These are phyloP conservation scores for Scheffersomyces lignicola DNA, from an alignment of 1,139 yeast species.

Conservation along the genomic window DNA sequence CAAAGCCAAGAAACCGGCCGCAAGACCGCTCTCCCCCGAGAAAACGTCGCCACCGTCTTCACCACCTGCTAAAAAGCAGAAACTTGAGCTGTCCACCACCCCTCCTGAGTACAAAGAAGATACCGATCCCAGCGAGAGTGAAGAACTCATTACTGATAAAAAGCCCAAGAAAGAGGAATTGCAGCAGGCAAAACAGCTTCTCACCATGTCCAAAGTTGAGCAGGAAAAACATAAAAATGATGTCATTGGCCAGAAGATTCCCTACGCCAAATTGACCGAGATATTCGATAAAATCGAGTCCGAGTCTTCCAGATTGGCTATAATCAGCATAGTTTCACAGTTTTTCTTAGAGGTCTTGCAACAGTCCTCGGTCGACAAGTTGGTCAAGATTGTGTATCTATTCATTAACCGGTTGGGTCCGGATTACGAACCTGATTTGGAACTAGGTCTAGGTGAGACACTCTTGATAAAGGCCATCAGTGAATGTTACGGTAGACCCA, in stretches of 20 bases:
- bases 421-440: slow-evolving; percentile 87
- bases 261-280: slow-evolving; percentile 63
- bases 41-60: slow-evolving; percentile 2
- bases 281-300: slow-evolving; percentile 75
- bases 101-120: slow-evolving; percentile 6
- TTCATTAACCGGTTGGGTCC: slow-evolving; percentile 91
- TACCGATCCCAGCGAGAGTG: slow-evolving; percentile 8
- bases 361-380: slow-evolving; percentile 52
- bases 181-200: slow-evolving; percentile 25
- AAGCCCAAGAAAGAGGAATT: slow-evolving; percentile 3
- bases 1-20: slow-evolving; percentile 1
- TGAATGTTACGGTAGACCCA: slow-evolving; percentile 84
- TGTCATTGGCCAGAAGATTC: slow-evolving; percentile 32
- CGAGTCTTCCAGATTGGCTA: slow-evolving; percentile 80
- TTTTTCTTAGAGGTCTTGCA: slow-evolving; percentile 65
- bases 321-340: slow-evolving; percentile 69
- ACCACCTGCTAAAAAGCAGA: slow-evolving; percentile 2
- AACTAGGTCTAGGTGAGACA: slow-evolving; percentile 90
- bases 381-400: slow-evolving; percentile 74
- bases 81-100: neutral
- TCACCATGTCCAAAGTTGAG: slow-evolving; percentile 21
- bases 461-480: slow-evolving; percentile 83
- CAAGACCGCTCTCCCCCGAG: slow-evolving; percentile 1
- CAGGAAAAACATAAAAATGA: slow-evolving; percentile 18
- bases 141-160: slow-evolving; percentile 7